Conservation (phyloP, 805 yeast species). For the Limtongia smithiae region DNA sequence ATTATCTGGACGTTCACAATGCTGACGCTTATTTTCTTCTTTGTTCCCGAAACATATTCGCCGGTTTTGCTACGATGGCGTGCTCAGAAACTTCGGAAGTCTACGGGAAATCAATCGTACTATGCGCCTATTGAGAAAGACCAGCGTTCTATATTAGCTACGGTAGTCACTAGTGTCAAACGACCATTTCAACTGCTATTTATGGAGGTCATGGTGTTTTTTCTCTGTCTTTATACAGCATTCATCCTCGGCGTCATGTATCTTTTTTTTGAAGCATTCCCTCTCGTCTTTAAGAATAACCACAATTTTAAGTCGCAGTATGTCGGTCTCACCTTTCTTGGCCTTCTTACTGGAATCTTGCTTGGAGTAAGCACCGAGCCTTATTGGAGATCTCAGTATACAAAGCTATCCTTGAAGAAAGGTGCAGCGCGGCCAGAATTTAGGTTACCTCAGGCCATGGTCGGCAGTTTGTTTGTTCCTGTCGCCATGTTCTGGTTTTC, state of each 20-base stretch:
- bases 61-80: conserved; percentile 70
- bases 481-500: conserved; percentile 52
- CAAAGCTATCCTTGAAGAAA: conserved; percentile 50
- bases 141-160: conserved; percentile 40
- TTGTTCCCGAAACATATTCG: conserved; percentile 81
- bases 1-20: conserved; percentile 29
- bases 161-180: conserved; percentile 46
- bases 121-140: conserved; percentile 44
- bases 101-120: conserved; percentile 40
- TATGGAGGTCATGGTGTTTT: conserved; percentile 54
- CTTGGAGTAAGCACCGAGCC: conserved; percentile 53
- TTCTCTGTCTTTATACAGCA: conserved; percentile 55
- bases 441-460: conserved; percentile 51
- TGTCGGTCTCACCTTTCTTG: conserved; percentile 58
- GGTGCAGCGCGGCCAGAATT: conserved; percentile 45
- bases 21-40: conserved; percentile 31
- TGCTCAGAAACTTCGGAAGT: conserved; percentile 56
- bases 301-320: conserved; percentile 53
- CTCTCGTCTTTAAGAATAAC: conserved; percentile 49
- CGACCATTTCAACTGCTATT: conserved; percentile 51
- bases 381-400: conserved; percentile 58
- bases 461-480: conserved; percentile 47
- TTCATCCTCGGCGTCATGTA: conserved; percentile 55
- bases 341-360: conserved; percentile 50
- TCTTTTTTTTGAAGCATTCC: conserved; percentile 58